These are phyloP conservation scores for Pythium sp. DNA, from an alignment of 352 stramenopile genomes.

Conservation along the genomic window DNA sequence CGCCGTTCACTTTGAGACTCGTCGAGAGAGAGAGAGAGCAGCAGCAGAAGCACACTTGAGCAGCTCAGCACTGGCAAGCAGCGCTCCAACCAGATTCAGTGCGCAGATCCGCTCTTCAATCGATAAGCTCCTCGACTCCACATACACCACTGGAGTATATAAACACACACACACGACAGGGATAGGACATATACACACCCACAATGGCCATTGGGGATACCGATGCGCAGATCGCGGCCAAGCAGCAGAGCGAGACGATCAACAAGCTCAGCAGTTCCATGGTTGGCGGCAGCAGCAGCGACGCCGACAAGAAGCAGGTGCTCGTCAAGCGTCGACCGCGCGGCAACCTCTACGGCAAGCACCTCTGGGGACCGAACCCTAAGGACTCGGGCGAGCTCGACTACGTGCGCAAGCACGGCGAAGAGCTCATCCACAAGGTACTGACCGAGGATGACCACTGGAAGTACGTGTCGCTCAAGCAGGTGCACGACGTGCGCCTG, in stretches of 20 bases:
- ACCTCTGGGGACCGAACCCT: slow-evolving; percentile 41
- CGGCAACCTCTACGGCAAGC: slow-evolving; percentile 31
- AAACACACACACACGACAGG: background rate
- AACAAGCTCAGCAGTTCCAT: slow-evolving; percentile 12
- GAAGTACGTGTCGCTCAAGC: slow-evolving; percentile 50
- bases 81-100: background rate
- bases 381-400: slow-evolving; percentile 40
- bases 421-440: slow-evolving; percentile 38
- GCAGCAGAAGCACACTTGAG: background rate
- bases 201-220: slow-evolving; percentile 5
- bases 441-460: slow-evolving; percentile 45
- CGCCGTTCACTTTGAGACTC: slow-evolving; percentile 3
- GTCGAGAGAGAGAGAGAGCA: slow-evolving; percentile 2
- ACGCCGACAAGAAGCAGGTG: slow-evolving; percentile 6
- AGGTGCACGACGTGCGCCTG: slow-evolving; percentile 63
- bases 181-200: background rate
- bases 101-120: slow-evolving; percentile 1
- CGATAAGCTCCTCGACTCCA: background rate
- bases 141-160: background rate
- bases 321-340: slow-evolving; percentile 15
- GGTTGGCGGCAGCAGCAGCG: slow-evolving; percentile 1
- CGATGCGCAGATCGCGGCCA: background rate
- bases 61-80: background rate
- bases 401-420: slow-evolving; percentile 54
- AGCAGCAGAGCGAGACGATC: background rate